Conservation (phyloP, 2,329 filamentous ascomycete species). For the Parastagonospora nodorum region DNA sequence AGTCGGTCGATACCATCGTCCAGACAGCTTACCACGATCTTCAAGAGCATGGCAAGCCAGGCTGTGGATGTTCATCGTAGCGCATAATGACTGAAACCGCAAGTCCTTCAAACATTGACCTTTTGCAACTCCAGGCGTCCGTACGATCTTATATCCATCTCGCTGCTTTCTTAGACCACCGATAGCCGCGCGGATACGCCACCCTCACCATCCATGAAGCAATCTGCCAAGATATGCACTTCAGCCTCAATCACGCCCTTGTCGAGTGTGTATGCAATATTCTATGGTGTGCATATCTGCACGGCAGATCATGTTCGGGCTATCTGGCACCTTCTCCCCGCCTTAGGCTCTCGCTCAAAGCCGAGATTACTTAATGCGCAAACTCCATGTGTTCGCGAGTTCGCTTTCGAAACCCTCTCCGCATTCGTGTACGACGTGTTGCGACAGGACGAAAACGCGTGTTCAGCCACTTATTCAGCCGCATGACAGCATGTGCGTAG, state of each 20-base stretch:
- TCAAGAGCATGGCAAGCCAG: slow-evolving; percentile 28
- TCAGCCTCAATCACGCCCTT: background rate
- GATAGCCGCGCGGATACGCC: too few species aligned
- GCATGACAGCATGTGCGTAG: too few species aligned
- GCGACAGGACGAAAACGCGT: background rate
- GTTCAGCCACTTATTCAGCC: too few species aligned
- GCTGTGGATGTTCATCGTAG: slow-evolving; percentile 41
- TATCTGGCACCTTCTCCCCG: slow-evolving; percentile 3
- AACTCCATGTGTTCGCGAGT: too few species aligned
- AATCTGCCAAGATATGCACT: background rate
- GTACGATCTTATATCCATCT: too few species aligned
- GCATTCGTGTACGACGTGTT: background rate
- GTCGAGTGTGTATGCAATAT: slow-evolving; percentile 1
- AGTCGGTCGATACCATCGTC: slow-evolving; percentile 25
- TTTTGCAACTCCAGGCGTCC: too few species aligned
- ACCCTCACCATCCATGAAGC: too few species aligned
- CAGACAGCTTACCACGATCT: slow-evolving; percentile 23
- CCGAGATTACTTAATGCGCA: background rate
- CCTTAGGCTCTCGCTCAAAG: slow-evolving; percentile 1
- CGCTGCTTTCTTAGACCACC: too few species aligned
- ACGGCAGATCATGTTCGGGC: slow-evolving; percentile 6
- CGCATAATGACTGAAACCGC: too few species aligned
- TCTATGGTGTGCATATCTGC: background rate
- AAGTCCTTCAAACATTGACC: too few species aligned
- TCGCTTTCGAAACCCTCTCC: background rate